Conservation (phyloP, 2,329 filamentous ascomycete genomes). For the Cordyceps cicadae region DNA sequence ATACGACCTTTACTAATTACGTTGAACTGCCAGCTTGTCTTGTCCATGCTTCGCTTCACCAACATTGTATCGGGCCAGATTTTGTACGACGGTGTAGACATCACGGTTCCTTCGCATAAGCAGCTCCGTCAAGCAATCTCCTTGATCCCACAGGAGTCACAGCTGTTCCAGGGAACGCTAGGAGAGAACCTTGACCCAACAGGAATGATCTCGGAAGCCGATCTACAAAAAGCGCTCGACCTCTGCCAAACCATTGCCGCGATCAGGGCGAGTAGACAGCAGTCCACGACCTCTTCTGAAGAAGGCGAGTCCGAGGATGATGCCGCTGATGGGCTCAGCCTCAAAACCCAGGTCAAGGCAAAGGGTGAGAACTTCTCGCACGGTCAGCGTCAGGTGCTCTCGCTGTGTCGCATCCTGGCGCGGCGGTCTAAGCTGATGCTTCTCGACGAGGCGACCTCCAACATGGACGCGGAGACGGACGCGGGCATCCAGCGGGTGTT, state of each 20-base stretch:
- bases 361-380: conserved; percentile 49
- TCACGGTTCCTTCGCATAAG: conserved; percentile 40
- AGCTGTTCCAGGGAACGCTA: conserved; percentile 47
- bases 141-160: conserved; percentile 51
- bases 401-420: conserved; percentile 48
- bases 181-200: conserved; percentile 57
- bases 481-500: conserved; percentile 46
- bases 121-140: conserved; percentile 46
- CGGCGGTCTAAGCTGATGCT: conserved; percentile 47
- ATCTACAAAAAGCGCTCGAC: conserved; percentile 50
- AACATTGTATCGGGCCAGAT: conserved; percentile 44
- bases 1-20: not conserved
- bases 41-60: conserved; percentile 49
- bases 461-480: conserved; percentile 51
- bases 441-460: conserved; percentile 51
- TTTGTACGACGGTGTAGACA: conserved; percentile 47
- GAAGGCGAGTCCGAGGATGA: conserved; percentile 12
- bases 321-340: conserved; percentile 21
- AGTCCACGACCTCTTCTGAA: conserved; percentile 19
- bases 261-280: conserved; percentile 32
- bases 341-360: conserved; percentile 41
- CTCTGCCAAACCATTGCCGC: conserved; percentile 53
- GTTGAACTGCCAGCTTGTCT: conserved; percentile 30
- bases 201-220: conserved; percentile 41
- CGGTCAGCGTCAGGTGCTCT: conserved; percentile 50